Evolutionary conservation across 352 stramenopile genomes (phyloP).

Genomic region (Globisporangium cylindrosporum): DNA sequence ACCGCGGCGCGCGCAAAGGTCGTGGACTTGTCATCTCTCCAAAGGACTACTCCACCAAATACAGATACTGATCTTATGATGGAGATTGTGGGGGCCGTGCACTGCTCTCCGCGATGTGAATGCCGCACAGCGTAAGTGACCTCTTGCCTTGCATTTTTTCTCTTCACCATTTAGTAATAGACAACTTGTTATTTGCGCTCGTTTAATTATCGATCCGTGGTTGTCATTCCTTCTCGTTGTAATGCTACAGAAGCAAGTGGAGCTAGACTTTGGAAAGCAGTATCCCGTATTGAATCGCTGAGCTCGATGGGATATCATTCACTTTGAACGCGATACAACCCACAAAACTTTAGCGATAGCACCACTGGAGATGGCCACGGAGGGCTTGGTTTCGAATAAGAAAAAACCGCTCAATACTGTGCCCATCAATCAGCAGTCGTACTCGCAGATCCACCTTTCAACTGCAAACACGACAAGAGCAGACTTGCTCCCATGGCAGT

Average conservation of each 20-base stretch:
- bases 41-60: slow-evolving; percentile 99
- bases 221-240: not conserved
- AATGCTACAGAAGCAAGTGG: not conserved
- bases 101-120: not conserved
- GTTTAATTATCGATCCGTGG: not conserved
- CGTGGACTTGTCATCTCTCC: slow-evolving; percentile 97
- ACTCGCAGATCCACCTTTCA: not conserved
- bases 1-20: slow-evolving; percentile 96
- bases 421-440: not conserved
- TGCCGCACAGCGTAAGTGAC: not conserved
- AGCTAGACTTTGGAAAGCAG: not conserved
- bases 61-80: slow-evolving; percentile 88
- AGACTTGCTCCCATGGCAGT: not conserved
- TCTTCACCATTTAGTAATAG: not conserved
- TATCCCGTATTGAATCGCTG: not conserved
- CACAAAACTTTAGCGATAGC: not conserved
- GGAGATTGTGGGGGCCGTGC: not conserved
- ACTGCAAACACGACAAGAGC: not conserved
- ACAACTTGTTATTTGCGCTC: not conserved
- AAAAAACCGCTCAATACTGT: not conserved
- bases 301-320: not conserved
- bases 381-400: not conserved
- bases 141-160: slow-evolving; percentile 7
- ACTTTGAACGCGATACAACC: not conserved
- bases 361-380: not conserved